phyloP scores from a whole-genome alignment of 2,329 filamentous ascomycete species.

The Xenosphaeropsis pyriputrescens region DNA sequence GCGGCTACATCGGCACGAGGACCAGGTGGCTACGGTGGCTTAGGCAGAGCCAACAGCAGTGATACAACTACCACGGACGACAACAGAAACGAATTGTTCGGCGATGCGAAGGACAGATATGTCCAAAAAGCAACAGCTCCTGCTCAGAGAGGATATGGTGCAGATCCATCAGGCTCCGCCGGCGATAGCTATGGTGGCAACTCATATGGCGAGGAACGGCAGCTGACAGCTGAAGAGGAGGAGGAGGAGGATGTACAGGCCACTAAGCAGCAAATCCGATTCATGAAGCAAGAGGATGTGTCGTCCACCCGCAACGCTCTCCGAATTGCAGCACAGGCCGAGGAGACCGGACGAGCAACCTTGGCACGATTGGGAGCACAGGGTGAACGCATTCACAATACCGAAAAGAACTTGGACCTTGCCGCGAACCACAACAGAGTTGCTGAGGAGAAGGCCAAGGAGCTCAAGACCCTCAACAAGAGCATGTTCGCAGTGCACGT shows the following conservation, averaged over 20 bases:
- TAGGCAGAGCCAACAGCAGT: slow-evolving; percentile 30
- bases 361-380: slow-evolving; percentile 63
- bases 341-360: slow-evolving; percentile 58
- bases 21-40: slow-evolving; percentile 45
- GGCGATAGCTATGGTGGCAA: slow-evolving; percentile 4
- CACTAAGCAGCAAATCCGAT: slow-evolving; percentile 59
- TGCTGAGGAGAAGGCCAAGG: slow-evolving; percentile 66
- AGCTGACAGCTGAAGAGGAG: slow-evolving; percentile 65
- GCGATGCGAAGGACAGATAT: slow-evolving; percentile 19
- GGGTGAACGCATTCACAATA: slow-evolving; percentile 68
- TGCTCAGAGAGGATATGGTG: slow-evolving; percentile 12
- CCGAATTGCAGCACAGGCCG: slow-evolving; percentile 49
- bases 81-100: slow-evolving; percentile 49
- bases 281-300: slow-evolving; percentile 66
- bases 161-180: slow-evolving; percentile 9
- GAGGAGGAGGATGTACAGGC: slow-evolving; percentile 61
- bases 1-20: slow-evolving; percentile 23
- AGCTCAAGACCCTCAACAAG: slow-evolving; percentile 73
- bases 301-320: slow-evolving; percentile 57
- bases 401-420: slow-evolving; percentile 69
- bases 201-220: slow-evolving; percentile 41
- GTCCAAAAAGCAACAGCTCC: slow-evolving; percentile 10
- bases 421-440: slow-evolving; percentile 62
- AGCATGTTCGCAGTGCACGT: slow-evolving; percentile 86
- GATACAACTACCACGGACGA: slow-evolving; percentile 27